Evolutionary conservation across 1,284 basidiomycete genomes (phyloP).

Genomic region (Irpex sp.): DNA sequence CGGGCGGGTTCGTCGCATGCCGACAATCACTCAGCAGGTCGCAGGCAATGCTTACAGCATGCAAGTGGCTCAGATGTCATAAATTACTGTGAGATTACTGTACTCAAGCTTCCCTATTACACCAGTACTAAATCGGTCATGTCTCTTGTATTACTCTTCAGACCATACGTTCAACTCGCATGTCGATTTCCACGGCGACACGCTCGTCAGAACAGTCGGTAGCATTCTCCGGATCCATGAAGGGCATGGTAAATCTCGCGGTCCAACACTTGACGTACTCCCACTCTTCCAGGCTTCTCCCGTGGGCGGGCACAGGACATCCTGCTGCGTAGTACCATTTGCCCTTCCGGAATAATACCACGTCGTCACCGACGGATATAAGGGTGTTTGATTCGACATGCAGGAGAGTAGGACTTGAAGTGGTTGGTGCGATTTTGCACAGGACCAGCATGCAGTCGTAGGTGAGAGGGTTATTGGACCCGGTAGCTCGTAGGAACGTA

Average conservation of each 20-base stretch:
- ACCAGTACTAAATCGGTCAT: neutral
- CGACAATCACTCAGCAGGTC: neutral
- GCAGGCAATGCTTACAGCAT: neutral
- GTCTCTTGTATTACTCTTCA: neutral
- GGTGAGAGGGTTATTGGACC: conserved; percentile 9
- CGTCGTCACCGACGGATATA: conserved; percentile 9
- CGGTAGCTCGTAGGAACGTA: conserved; percentile 1
- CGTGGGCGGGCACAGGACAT: conserved; percentile 5
- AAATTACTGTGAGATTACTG: neutral
- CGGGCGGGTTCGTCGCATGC: neutral
- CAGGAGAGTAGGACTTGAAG: conserved; percentile 6
- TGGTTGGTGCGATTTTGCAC: conserved; percentile 8
- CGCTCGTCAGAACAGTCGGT: neutral
- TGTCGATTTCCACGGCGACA: neutral
- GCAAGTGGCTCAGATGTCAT: neutral
- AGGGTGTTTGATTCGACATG: conserved; percentile 9
- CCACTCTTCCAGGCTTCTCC: conserved; percentile 7
- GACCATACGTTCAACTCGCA: neutral
- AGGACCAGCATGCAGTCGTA: conserved; percentile 11
- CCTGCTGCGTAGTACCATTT: conserved; percentile 10
- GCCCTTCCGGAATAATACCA: conserved; percentile 11
- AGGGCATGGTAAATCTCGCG: conserved; percentile 10
- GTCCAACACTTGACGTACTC: conserved; percentile 10
- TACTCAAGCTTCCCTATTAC: neutral
- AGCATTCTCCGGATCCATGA: neutral